These are phyloP conservation scores for Chrysoporthe puriensis DNA, from an alignment of 2,329 filamentous ascomycete species.

Conservation along the genomic window DNA sequence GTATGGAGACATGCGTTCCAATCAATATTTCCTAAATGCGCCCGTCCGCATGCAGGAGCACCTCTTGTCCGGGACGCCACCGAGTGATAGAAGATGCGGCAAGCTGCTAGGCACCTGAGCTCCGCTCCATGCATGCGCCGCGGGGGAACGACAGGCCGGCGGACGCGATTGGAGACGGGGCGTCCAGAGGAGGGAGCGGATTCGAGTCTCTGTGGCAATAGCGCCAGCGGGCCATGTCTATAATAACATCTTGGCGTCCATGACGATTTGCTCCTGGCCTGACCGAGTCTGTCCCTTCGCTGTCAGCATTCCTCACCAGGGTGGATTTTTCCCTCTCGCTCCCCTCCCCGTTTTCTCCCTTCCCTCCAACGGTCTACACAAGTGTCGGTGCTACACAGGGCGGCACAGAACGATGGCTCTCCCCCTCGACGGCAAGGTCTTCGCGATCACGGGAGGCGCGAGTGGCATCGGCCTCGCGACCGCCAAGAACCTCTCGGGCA, in stretches of 20 bases:
- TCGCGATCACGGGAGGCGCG: conserved; percentile 30
- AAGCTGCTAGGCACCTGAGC: neutral
- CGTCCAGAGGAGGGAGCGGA: neutral
- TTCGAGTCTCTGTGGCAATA: neutral
- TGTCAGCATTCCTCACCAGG: neutral
- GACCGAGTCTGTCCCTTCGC: neutral
- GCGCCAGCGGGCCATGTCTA: neutral
- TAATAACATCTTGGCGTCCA: neutral
- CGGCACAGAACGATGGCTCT: conserved; percentile 5
- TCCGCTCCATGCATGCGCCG: neutral
- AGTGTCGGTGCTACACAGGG: neutral
- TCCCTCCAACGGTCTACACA: neutral
- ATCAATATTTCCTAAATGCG: conserved; percentile 6
- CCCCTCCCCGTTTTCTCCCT: neutral
- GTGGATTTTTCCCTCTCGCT: neutral
- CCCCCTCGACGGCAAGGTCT: conserved; percentile 27
- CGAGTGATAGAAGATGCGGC: neutral
- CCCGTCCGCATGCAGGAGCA: neutral
- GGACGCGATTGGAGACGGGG: neutral
- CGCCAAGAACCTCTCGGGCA: conserved; percentile 41
- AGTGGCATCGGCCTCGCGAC: conserved; percentile 47
- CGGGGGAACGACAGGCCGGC: neutral
- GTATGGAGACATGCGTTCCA: neutral
- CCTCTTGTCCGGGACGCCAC: neutral
- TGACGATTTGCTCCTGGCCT: neutral